phyloP scores from a whole-genome alignment of 352 stramenopile species.

The Globisporangium acanthophoron region DNA sequence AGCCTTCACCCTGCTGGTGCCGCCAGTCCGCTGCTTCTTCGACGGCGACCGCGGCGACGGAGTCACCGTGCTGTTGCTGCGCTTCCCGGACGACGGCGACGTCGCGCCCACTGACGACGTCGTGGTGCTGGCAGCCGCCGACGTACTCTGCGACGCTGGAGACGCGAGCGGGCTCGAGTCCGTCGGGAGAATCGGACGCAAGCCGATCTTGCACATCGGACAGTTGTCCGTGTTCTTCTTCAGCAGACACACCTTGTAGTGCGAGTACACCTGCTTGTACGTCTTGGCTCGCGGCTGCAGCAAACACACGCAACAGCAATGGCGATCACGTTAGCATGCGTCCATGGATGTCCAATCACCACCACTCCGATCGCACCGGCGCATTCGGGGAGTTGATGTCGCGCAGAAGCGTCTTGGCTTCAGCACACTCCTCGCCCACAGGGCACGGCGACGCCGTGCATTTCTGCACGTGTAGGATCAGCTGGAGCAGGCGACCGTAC shows the following conservation, averaged over 20 bases:
- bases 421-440: conserved; percentile 67
- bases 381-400: conserved; percentile 69
- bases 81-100: conserved; percentile 48
- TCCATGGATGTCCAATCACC: background rate
- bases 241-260: conserved; percentile 76
- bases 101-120: conserved; percentile 11
- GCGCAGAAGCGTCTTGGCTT: conserved; percentile 69
- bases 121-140: background rate
- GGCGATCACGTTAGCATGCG: background rate
- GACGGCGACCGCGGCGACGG: conserved; percentile 67
- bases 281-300: conserved; percentile 65
- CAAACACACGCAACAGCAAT: background rate
- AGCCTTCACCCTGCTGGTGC: conserved; percentile 30
- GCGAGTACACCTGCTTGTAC: conserved; percentile 79
- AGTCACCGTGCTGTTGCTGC: conserved; percentile 42
- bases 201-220: conserved; percentile 81
- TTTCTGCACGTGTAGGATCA: conserved; percentile 84
- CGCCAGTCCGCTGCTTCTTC: conserved; percentile 53
- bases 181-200: conserved; percentile 46
- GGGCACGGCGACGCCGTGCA: conserved; percentile 55
- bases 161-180: conserved; percentile 21
- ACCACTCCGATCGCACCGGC: conserved; percentile 23
- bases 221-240: conserved; percentile 81
- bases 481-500: conserved; percentile 77
- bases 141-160: conserved; percentile 16